Evolutionary conservation across 2,329 filamentous ascomycete genomes (phyloP).

Genomic region (Claviceps capensis): DNA sequence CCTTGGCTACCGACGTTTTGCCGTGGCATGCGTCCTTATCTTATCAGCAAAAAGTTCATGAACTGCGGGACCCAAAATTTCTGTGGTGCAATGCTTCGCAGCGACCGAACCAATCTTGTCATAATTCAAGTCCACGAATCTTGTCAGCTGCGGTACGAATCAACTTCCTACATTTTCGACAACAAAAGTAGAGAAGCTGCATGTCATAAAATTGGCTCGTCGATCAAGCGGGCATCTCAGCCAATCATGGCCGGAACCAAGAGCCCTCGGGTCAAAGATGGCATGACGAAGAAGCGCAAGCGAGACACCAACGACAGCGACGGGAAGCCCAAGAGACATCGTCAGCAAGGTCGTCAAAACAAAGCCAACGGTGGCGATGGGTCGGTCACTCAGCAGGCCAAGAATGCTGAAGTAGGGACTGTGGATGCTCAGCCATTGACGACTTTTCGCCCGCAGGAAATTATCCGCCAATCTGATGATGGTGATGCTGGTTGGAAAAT

Average conservation of each 20-base stretch:
- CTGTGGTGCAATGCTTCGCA: conserved; percentile 6
- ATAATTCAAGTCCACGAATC: conserved; percentile 1
- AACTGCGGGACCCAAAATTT: conserved; percentile 26
- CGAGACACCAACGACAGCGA: conserved; percentile 28
- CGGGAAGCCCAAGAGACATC: conserved; percentile 27
- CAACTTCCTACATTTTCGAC: neutral
- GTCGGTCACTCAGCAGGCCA: neutral
- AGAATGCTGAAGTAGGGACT: conserved; percentile 5
- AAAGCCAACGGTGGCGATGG: conserved; percentile 13
- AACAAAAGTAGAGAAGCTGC: too few species aligned
- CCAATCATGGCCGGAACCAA: conserved; percentile 23
- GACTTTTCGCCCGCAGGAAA: conserved; percentile 11
- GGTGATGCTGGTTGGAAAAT: conserved; percentile 38
- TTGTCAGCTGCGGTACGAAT: conserved; percentile 4
- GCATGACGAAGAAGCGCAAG: conserved; percentile 33
- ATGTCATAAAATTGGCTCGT: neutral
- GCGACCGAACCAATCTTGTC: neutral
- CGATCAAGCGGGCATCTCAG: neutral
- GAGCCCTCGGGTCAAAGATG: conserved; percentile 19
- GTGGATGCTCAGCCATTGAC: conserved; percentile 3
- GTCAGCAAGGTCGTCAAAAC: conserved; percentile 17
- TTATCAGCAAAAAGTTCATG: conserved; percentile 28
- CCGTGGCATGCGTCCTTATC: conserved; percentile 20
- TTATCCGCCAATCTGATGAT: conserved; percentile 16
- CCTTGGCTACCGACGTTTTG: conserved; percentile 16